Evolutionary conservation across 345 rosid species (phyloP).

Genomic region (Populus simonii): DNA sequence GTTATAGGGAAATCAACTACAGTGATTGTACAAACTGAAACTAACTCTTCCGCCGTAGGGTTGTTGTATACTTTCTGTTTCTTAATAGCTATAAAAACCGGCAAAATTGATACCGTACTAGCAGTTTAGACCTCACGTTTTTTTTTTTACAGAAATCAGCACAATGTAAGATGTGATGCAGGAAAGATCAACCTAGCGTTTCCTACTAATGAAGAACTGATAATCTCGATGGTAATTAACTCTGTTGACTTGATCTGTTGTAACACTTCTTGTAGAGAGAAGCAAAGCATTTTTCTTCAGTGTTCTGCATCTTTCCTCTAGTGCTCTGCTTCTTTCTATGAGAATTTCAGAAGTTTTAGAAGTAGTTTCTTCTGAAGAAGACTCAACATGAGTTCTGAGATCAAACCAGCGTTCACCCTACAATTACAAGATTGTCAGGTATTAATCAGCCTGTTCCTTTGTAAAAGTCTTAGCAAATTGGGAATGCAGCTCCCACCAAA

Average conservation of each 20-base stretch:
- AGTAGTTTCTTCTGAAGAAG: background rate
- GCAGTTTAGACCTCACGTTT: background rate
- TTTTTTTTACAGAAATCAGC: background rate
- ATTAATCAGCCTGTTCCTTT: background rate
- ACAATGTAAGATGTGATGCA: background rate
- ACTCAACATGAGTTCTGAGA: background rate
- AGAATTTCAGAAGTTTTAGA: slow-evolving; percentile 5
- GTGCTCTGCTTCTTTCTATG: slow-evolving; percentile 14
- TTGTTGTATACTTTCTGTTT: too few species aligned
- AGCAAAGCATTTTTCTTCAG: slow-evolving; percentile 21
- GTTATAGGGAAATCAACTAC: too few species aligned
- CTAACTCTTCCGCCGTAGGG: too few species aligned
- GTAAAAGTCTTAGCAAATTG: background rate
- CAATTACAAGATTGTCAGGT: slow-evolving; percentile 3
- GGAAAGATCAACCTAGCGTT: background rate
- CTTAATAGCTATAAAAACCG: too few species aligned
- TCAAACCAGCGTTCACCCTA: slow-evolving; percentile 35
- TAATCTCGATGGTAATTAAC: slow-evolving; percentile 18
- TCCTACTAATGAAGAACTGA: slow-evolving; percentile 18
- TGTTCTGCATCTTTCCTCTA: slow-evolving; percentile 11
- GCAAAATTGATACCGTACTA: too few species aligned
- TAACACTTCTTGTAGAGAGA: slow-evolving; percentile 20
- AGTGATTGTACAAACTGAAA: too few species aligned
- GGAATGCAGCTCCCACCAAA: background rate
- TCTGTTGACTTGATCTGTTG: slow-evolving; percentile 8